Conservation (phyloP, 306 rosid genomes). For the Lagenaria siceraria region DNA sequence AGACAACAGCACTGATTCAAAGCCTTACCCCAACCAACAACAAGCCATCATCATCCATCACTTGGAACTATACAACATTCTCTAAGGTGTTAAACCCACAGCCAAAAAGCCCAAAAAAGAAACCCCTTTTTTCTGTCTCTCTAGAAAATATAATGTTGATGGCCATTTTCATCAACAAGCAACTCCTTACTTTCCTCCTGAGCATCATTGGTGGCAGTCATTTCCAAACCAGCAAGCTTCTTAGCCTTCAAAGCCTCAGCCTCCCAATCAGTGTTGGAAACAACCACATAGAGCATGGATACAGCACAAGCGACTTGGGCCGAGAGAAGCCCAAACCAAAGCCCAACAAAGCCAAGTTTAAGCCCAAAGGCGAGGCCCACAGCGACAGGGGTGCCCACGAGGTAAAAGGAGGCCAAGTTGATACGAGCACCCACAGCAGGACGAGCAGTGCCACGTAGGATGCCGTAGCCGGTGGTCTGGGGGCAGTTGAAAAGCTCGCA, state of each 20-base stretch:
- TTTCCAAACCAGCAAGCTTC: conserved; percentile 33
- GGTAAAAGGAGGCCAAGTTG: conserved; percentile 56
- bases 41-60: background rate
- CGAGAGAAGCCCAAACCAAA: conserved; percentile 79
- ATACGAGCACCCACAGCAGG: conserved; percentile 62
- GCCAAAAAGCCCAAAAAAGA: background rate
- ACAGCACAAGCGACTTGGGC: conserved; percentile 74
- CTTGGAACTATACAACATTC: background rate
- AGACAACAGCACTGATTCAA: background rate
- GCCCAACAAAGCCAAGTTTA: conserved; percentile 65
- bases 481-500: conserved; percentile 91
- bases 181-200: conserved; percentile 38
- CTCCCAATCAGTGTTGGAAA: conserved; percentile 68
- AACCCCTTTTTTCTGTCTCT: background rate
- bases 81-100: background rate
- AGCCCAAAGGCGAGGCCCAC: conserved; percentile 71
- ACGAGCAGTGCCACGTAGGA: conserved; percentile 68
- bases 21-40: background rate
- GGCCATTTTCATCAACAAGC: conserved; percentile 27
- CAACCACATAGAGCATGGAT: conserved; percentile 55
- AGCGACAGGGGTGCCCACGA: conserved; percentile 81
- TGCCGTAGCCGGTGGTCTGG: conserved; percentile 85
- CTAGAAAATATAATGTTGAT: conserved; percentile 23
- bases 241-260: conserved; percentile 70
- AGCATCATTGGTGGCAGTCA: conserved; percentile 5